Percentiles rank a stretch among this genome's conserved stretches.
phyloP scores from a whole-genome alignment of 306 rosid genomes.

The Rosa chinensis region DNA sequence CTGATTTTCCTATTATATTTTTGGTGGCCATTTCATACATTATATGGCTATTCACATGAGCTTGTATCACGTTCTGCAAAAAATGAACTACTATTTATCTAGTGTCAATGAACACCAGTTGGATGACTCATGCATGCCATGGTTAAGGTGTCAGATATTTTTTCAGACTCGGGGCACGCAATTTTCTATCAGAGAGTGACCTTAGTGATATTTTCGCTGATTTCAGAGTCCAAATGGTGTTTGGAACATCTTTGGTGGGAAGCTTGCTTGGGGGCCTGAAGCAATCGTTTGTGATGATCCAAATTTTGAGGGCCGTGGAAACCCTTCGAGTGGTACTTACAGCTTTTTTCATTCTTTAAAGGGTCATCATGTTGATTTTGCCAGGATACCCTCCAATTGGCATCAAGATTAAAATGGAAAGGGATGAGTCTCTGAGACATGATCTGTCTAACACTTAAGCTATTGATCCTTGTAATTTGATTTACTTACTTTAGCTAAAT shows the following conservation, averaged over 20 bases:
- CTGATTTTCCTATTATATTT: not conserved
- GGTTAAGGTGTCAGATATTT: not conserved
- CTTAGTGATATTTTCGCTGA: slow-evolving; percentile 23
- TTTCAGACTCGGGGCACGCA: not conserved
- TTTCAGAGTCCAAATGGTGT: slow-evolving; percentile 76
- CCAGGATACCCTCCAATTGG: not conserved
- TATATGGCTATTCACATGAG: not conserved
- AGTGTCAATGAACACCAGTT: not conserved
- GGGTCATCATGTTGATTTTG: not conserved
- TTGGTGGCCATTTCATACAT: not conserved
- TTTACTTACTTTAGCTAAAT: not conserved
- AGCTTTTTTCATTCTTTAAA: not conserved
- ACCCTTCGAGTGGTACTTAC: slow-evolving; percentile 63
- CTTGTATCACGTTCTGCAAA: not conserved
- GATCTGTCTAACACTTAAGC: not conserved
- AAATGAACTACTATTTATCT: not conserved
- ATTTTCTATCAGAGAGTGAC: not conserved
- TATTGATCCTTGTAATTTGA: not conserved
- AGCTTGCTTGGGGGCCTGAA: slow-evolving; percentile 78
- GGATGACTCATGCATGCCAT: not conserved
- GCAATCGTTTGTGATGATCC: slow-evolving; percentile 87
- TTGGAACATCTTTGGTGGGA: slow-evolving; percentile 85
- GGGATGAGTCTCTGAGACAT: not conserved
- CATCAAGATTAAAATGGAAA: not conserved
- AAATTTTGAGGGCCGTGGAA: slow-evolving; percentile 72